phyloP scores from a whole-genome alignment of 75 land plant genomes.

The Pinus albicaulis region DNA sequence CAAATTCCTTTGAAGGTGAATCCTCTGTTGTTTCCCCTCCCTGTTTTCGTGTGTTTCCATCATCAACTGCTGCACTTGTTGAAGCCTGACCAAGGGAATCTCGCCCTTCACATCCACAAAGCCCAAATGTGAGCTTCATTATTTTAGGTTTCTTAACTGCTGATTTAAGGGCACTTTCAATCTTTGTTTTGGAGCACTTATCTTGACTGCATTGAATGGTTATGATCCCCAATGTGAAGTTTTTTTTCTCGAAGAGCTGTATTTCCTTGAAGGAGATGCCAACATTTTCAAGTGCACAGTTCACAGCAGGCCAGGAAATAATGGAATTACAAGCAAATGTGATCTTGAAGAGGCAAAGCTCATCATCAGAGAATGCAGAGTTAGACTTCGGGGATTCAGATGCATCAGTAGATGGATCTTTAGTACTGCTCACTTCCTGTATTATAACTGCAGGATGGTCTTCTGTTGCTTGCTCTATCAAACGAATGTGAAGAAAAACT shows the following conservation, averaged over 20 bases:
- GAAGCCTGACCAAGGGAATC: slow-evolving; percentile 5
- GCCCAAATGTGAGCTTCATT: slow-evolving; percentile 65
- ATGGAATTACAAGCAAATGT: slow-evolving; percentile 60
- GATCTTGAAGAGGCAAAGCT: slow-evolving; percentile 32
- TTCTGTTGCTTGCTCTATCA: slow-evolving; percentile 57
- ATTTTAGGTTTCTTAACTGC: slow-evolving; percentile 48
- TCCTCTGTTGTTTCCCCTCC: slow-evolving; percentile 10
- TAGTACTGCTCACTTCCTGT: slow-evolving; percentile 30
- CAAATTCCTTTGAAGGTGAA: slow-evolving; percentile 12
- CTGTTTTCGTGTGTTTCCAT: neutral
- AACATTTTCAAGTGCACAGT: slow-evolving; percentile 46
- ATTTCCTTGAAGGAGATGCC: slow-evolving; percentile 62
- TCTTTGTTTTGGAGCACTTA: slow-evolving; percentile 29
- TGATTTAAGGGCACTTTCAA: slow-evolving; percentile 44
- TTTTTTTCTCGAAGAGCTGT: slow-evolving; percentile 76
- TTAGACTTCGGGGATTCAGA: slow-evolving; percentile 5
- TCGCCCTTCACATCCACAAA: slow-evolving; percentile 71
- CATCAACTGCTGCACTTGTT: slow-evolving; percentile 5
- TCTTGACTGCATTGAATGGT: slow-evolving; percentile 45
- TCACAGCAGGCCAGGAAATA: slow-evolving; percentile 61
- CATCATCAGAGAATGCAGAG: slow-evolving; percentile 15
- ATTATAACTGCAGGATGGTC: slow-evolving; percentile 54
- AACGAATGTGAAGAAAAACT: slow-evolving; percentile 56
- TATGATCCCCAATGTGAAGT: slow-evolving; percentile 46
- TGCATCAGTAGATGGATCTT: neutral